A percentile compares a stretch with the other conserved stretches of the same genome.
Conservation (phyloP, 2,329 filamentous ascomycete species). For the Colletotrichum sp. region DNA sequence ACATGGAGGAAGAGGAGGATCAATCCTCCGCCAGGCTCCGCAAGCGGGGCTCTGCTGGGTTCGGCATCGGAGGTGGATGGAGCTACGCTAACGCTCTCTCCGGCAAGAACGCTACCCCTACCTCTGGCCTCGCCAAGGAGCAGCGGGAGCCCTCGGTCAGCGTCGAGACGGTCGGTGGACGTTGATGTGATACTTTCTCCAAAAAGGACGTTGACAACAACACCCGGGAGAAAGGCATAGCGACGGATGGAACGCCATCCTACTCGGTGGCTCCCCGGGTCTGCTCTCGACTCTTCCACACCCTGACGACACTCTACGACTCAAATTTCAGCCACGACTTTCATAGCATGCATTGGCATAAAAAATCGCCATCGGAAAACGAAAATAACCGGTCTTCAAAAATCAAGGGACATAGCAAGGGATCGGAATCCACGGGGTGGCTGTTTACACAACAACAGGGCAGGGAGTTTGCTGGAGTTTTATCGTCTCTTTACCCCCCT, state of each 20-base stretch:
- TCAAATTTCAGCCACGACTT: slow-evolving; percentile 13
- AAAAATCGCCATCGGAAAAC: slow-evolving; percentile 13
- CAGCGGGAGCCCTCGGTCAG: slow-evolving; percentile 21
- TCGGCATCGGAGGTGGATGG: slow-evolving; percentile 42
- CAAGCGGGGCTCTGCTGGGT: slow-evolving; percentile 54
- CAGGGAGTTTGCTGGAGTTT: slow-evolving; percentile 18
- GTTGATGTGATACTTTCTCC: background rate
- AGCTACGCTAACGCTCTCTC: slow-evolving; percentile 42
- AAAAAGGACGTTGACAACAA: background rate
- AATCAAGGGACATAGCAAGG: slow-evolving; percentile 11
- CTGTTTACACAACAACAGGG: slow-evolving; percentile 14
- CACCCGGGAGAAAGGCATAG: slow-evolving; percentile 7
- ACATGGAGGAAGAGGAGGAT: slow-evolving; percentile 67
- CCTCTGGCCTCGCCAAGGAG: slow-evolving; percentile 20
- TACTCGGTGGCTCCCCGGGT: background rate
- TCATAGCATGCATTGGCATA: slow-evolving; percentile 17
- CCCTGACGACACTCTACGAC: slow-evolving; percentile 21
- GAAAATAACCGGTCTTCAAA: slow-evolving; percentile 20
- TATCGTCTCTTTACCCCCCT: background rate
- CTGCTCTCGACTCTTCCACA: slow-evolving; percentile 6
- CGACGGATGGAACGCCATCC: slow-evolving; percentile 5
- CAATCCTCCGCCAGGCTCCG: slow-evolving; percentile 47
- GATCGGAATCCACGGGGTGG: slow-evolving; percentile 12
- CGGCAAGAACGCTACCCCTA: slow-evolving; percentile 19
- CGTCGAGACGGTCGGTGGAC: slow-evolving; percentile 23